Evolutionary conservation across 495 filamentous ascomycete species (phyloP).

Genomic region (Paragyromitra xinjiangensis): DNA sequence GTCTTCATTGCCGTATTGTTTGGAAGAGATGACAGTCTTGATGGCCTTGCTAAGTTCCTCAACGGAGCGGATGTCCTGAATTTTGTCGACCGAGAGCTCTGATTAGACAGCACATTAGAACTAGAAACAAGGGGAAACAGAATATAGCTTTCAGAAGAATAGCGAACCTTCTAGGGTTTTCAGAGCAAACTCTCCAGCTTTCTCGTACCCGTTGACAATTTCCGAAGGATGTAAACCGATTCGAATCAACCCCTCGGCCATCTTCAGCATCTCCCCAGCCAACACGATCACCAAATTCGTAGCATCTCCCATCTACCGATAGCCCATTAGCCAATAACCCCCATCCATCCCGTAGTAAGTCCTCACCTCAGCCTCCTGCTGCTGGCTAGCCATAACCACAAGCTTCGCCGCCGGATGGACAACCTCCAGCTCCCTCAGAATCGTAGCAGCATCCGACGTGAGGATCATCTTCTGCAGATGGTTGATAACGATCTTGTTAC

Average conservation of each 20-base stretch:
- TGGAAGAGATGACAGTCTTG: conserved; percentile 92
- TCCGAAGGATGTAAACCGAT: conserved; percentile 97
- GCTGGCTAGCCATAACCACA: conserved; percentile 98
- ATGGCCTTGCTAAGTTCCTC: conserved; percentile 93
- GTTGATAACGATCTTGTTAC: conserved; percentile 99
- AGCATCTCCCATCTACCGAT: conserved; percentile 83
- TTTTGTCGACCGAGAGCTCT: conserved; percentile 90
- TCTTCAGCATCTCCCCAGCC: conserved; percentile 94
- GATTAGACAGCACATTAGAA: conserved; percentile 17
- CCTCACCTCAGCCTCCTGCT: conserved; percentile 84
- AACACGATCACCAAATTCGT: conserved; percentile 97
- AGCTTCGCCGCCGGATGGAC: conserved; percentile 98
- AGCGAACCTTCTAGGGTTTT: conserved; percentile 77
- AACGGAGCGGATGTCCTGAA: conserved; percentile 79
- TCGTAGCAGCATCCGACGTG: conserved; percentile 97
- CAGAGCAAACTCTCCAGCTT: conserved; percentile 86
- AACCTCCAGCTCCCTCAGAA: conserved; percentile 95
- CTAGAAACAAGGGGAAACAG: neutral
- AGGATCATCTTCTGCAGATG: conserved; percentile 99
- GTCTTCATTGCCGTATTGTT: conserved; percentile 93
- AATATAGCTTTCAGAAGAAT: neutral
- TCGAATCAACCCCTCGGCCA: conserved; percentile 93
- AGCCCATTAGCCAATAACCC: conserved; percentile 21
- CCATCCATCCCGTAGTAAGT: conserved; percentile 3
- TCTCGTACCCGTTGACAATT: conserved; percentile 94